A percentile compares a stretch with the other conserved stretches of the same genome.
These are phyloP conservation scores for Athelia sp. DNA, from an alignment of 1,284 basidiomycete species.

Conservation along the genomic window DNA sequence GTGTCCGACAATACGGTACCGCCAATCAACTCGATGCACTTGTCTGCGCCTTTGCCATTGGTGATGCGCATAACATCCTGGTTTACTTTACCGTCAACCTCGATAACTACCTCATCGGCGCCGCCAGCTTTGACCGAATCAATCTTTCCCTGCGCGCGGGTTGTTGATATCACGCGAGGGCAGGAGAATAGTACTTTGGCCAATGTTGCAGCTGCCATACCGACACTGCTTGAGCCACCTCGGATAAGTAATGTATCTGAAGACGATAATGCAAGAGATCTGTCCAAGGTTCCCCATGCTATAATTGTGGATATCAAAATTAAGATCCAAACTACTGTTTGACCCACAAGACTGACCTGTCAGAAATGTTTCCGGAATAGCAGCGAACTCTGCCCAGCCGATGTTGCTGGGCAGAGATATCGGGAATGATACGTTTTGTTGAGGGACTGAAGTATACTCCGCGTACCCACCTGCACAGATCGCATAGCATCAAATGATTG, in stretches of 20 bases:
- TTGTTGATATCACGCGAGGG: constrained; percentile 14
- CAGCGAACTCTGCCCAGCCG: constrained; percentile 18
- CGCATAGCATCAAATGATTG: neutral
- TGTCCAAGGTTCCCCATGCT: constrained; percentile 15
- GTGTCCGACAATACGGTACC: constrained; percentile 14
- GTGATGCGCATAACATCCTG: constrained; percentile 15
- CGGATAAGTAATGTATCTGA: constrained; percentile 17
- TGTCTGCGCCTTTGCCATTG: constrained; percentile 14
- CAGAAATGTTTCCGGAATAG: constrained; percentile 19
- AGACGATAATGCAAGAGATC: constrained; percentile 10
- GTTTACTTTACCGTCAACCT: constrained; percentile 11
- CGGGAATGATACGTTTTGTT: constrained; percentile 18
- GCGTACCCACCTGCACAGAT: constrained; percentile 19
- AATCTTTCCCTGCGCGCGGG: constrained; percentile 13
- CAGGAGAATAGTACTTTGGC: constrained; percentile 17
- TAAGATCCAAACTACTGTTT: neutral
- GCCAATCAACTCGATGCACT: constrained; percentile 18
- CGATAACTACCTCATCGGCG: constrained; percentile 15
- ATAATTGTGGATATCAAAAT: neutral
- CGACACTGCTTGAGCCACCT: constrained; percentile 18
- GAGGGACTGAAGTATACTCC: constrained; percentile 20
- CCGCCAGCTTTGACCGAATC: constrained; percentile 11
- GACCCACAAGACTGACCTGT: constrained; percentile 10
- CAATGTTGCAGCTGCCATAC: constrained; percentile 15
- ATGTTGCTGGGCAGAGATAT: constrained; percentile 14